phyloP scores from a whole-genome alignment of 768 basidiomycete genomes.

The Cystobasidium ongulense region DNA sequence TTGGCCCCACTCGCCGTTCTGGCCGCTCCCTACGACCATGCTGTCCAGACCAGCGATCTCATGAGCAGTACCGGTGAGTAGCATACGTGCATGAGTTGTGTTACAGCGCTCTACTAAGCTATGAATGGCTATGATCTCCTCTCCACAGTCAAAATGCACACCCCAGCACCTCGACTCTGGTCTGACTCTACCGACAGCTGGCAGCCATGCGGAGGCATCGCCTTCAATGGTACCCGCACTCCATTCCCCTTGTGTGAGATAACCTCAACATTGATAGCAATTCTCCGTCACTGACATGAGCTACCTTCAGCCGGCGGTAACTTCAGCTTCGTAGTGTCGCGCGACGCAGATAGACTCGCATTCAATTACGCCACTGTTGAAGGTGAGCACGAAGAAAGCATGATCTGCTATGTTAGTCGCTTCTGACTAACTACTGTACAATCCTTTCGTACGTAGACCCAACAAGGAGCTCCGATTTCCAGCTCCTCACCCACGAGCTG shows the following conservation, averaged over 20 bases:
- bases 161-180: conserved; percentile 8
- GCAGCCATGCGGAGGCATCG: conserved; percentile 9
- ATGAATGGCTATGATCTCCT: neutral
- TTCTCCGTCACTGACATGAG: neutral
- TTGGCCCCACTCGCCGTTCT: neutral
- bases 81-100: too few species aligned
- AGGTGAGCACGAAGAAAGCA: neutral
- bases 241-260: neutral
- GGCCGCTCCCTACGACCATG: neutral
- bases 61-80: neutral
- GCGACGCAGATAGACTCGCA: neutral
- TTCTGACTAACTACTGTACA: neutral
- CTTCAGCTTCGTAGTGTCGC: neutral
- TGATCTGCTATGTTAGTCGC: too few species aligned
- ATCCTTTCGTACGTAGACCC: neutral
- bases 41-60: conserved; percentile 1
- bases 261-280: neutral
- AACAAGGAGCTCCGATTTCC: conserved; percentile 1
- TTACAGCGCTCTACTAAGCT: neutral
- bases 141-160: neutral
- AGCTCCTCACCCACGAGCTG: neutral
- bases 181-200: conserved; percentile 1
- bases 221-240: conserved; percentile 19
- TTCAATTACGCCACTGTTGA: conserved; percentile 17
- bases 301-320: neutral